Evolutionary conservation across 2,329 filamentous ascomycete species (phyloP), one percentile per base, ranked within the genome.

Genomic region (Aspergillus oerlinghausenensis): DNA sequence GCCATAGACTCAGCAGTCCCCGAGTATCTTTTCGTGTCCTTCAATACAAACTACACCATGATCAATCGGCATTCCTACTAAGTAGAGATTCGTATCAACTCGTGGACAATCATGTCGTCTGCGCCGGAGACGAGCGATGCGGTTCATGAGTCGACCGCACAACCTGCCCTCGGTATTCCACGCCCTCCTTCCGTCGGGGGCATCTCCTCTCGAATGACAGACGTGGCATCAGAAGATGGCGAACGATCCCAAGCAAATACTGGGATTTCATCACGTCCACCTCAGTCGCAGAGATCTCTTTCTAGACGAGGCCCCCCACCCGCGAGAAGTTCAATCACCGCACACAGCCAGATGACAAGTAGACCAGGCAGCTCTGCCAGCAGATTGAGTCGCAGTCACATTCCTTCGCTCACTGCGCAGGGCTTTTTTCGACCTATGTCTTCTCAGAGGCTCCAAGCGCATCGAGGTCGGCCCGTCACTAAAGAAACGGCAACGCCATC

Each of bases 381-480:
- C 63, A 82, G 89, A 45, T 81, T 88, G 49, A 92, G 88, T 70
- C 84, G 88, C 68, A 94, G 90, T 45, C 94, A 99, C 79, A 92
- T 96, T 21, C 92, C 94, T 1, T 92, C 89, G 1, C 79, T 99
- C 53, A 88, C 91, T 2, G 92, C 91, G 17, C 89, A 93, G 68
- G 93, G 90, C 54, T 97, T 99, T 77, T 96, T 96, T 70, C 88
- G 88, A 23, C 94, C 94, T 42, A 96, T 99, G 91, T 97, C 92
- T 76, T 96, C 93, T 25, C 92, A 96, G 72, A 88, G 91, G 71
- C 80, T 97, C 51, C 93, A 97, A 75, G 92, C 92, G 54, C 94
- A 97, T 75, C 83, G 93, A 72, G 86, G 80, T 63, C 79, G 79
- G 49, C 81, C 79, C 40, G 57, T 69, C 60, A 75, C 70, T 48